phyloP scores from a whole-genome alignment of 78 protist genomes.

The Mastigamoeba balamuthi region DNA sequence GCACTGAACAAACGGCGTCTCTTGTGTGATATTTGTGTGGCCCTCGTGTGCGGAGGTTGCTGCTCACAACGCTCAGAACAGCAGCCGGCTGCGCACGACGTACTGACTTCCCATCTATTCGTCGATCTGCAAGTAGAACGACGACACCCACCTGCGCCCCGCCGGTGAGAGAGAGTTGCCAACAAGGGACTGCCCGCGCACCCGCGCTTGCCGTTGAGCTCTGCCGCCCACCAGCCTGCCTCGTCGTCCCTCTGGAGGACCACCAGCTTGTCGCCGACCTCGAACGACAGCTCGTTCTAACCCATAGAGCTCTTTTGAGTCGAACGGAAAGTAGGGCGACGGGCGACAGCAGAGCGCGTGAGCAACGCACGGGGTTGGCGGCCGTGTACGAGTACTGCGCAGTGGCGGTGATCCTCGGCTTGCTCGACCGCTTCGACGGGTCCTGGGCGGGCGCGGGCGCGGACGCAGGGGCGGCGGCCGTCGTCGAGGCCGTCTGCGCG shows the following conservation, averaged over 20 bases:
- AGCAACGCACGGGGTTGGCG: neutral
- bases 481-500: neutral
- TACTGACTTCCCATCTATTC: too few relatives aligned
- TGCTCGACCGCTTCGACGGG: too few relatives aligned
- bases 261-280: neutral
- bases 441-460: neutral
- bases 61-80: too few relatives aligned
- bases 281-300: neutral
- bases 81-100: too few relatives aligned
- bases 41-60: too few relatives aligned
- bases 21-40: too few relatives aligned
- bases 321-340: neutral
- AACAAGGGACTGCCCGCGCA: too few relatives aligned
- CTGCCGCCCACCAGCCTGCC: neutral
- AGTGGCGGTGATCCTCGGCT: neutral
- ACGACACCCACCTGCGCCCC: too few relatives aligned
- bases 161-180: too few relatives aligned
- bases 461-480: neutral
- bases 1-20: too few relatives aligned
- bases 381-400: neutral
- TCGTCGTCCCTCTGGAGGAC: neutral
- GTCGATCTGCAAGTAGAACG: too few relatives aligned
- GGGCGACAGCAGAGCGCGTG: neutral
- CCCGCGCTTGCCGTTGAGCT: neutral
- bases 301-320: too few relatives aligned